Percentiles rank a stretch among this genome's conserved stretches.
phyloP scores from a whole-genome alignment of 2,329 filamentous ascomycete species.

The Claviceps sp. region DNA sequence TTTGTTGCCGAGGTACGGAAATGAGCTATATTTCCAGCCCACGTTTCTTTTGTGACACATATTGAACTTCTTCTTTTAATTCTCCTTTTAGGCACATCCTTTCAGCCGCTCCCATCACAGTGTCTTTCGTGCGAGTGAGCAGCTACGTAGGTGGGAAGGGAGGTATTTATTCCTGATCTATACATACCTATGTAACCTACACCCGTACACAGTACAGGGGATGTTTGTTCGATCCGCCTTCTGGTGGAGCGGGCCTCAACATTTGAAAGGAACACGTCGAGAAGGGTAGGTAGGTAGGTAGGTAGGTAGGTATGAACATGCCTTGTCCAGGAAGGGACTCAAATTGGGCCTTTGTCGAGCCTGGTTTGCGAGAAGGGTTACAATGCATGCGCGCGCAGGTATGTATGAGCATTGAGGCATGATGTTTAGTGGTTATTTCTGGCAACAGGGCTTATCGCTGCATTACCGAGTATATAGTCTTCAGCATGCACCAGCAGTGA shows the following conservation, averaged over 20 bases:
- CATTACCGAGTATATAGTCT: neutral
- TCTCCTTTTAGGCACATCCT: neutral
- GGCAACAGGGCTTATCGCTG: neutral
- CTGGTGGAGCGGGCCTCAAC: neutral
- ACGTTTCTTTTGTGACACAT: neutral
- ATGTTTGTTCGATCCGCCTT: neutral
- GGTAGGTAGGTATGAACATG: neutral
- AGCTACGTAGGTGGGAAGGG: neutral
- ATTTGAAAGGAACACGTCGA: neutral
- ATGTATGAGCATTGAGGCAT: too few species aligned
- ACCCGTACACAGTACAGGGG: neutral
- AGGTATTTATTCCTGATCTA: too few species aligned
- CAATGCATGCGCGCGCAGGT: neutral
- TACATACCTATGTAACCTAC: too few species aligned
- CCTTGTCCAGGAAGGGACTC: neutral
- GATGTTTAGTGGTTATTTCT: neutral
- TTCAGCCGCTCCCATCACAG: neutral
- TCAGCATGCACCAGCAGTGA: neutral
- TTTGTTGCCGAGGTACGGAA: neutral
- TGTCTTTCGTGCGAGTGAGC: neutral
- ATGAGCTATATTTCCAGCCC: neutral
- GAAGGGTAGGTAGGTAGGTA: neutral
- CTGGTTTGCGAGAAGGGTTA: neutral
- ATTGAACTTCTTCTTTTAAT: neutral
- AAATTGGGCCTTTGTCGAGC: slow-evolving; percentile 1